Evolutionary conservation across 306 rosid genomes (phyloP).

Genomic region (Nissolia schottii): DNA sequence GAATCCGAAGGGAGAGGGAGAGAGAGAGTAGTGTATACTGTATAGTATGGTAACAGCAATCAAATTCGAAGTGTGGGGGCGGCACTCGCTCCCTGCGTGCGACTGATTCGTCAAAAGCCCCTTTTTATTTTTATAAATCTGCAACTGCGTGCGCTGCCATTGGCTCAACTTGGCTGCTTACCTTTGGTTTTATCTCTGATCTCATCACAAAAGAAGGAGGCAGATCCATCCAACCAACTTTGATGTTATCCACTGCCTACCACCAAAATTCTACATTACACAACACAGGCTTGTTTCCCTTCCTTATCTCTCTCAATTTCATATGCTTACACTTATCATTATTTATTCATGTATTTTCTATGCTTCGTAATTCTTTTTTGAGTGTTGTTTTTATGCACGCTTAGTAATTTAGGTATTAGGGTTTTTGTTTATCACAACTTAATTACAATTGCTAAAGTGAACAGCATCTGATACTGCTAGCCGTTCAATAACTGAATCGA

Average conservation of each 20-base stretch:
- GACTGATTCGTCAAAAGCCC: constrained; percentile 40
- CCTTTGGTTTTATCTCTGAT: constrained; percentile 36
- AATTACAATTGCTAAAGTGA: not conserved
- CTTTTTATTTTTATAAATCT: not conserved
- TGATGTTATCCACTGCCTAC: constrained; percentile 41
- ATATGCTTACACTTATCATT: not conserved
- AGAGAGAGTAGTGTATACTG: too few relatives aligned
- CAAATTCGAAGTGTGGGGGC: constrained; percentile 12
- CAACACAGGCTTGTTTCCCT: constrained; percentile 32
- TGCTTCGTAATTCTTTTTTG: not conserved
- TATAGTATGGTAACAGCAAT: not conserved
- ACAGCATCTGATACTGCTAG: not conserved
- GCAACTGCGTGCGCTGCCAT: constrained; percentile 37
- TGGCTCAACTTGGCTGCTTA: constrained; percentile 50
- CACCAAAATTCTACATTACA: not conserved
- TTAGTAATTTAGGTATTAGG: not conserved
- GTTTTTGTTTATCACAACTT: not conserved
- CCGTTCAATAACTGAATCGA: not conserved
- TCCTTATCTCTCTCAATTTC: not conserved
- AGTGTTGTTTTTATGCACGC: not conserved
- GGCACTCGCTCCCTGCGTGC: constrained; percentile 13
- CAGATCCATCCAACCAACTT: constrained; percentile 22
- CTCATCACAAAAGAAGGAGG: not conserved
- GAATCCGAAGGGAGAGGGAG: constrained; percentile 28
- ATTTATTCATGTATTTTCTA: not conserved